Percentiles rank a stretch among this genome's conserved stretches.
Evolutionary conservation across 1,284 basidiomycete species (phyloP).

Genomic region (Ceratobasidium sp.): DNA sequence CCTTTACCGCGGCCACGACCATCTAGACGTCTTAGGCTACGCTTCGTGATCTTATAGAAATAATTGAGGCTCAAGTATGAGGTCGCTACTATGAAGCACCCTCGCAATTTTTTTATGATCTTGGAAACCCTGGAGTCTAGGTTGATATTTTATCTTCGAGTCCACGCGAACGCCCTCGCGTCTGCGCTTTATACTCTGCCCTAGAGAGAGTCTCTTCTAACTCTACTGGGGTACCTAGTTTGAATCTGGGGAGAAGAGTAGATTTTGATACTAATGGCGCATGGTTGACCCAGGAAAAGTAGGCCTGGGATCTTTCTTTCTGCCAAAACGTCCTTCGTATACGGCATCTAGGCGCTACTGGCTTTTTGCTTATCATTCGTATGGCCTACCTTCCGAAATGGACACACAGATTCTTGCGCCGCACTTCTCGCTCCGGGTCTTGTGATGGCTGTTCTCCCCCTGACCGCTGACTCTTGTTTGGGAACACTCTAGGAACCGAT

Average conservation of each 20-base stretch:
- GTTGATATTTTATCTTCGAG: conserved; percentile 7
- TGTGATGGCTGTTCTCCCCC: conserved; percentile 39
- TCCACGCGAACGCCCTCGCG: not conserved
- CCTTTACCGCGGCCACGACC: no score
- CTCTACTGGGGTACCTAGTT: not conserved
- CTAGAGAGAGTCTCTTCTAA: not conserved
- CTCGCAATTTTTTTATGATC: not conserved
- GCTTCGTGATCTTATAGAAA: no score
- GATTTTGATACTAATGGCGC: conserved; percentile 1
- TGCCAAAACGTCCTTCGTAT: not conserved
- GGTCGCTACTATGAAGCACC: not conserved
- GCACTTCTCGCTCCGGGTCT: conserved; percentile 27
- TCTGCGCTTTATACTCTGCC: conserved; percentile 14
- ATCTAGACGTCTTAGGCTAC: no score
- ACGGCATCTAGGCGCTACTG: conserved; percentile 43
- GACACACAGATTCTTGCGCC: conserved; percentile 47
- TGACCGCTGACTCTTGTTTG: conserved; percentile 44
- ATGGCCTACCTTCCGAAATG: conserved; percentile 26
- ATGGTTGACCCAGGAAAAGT: conserved; percentile 29
- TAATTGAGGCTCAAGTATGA: no score
- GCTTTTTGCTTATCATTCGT: conserved; percentile 44
- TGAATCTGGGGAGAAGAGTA: conserved; percentile 13
- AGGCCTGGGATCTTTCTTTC: not conserved
- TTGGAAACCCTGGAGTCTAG: conserved; percentile 9
- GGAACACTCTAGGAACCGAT: conserved; percentile 46